A percentile compares a stretch with the other conserved stretches of the same genome.
Conservation (phyloP, 345 rosid species). For the Heritiera littoralis region DNA sequence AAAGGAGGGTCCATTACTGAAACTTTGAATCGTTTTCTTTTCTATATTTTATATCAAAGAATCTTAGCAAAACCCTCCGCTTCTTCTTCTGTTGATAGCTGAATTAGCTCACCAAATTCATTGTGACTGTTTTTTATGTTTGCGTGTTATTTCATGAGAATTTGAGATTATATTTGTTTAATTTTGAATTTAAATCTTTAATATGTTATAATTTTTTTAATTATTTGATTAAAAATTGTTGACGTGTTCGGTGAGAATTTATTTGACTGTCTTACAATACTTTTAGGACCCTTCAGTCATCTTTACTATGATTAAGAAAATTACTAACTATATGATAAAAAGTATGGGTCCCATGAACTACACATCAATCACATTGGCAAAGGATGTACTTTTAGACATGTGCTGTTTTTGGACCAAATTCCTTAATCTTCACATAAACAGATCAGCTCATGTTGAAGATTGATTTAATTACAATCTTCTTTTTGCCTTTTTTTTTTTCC, state of each 20-base stretch:
- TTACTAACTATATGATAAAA: neutral
- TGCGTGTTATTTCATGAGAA: neutral
- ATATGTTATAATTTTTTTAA: no score
- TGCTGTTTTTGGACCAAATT: neutral
- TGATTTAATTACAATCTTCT: constrained; percentile 2
- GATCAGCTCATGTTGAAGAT: neutral
- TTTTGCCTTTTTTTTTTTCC: neutral
- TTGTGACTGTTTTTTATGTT: neutral
- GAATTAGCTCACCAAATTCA: constrained; percentile 16
- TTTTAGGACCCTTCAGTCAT: neutral
- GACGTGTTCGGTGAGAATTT: no score
- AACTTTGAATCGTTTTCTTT: neutral
- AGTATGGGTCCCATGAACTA: neutral
- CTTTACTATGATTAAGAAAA: constrained; percentile 6
- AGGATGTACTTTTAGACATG: neutral
- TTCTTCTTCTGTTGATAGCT: neutral
- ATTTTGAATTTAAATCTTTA: no score
- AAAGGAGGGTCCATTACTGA: constrained; percentile 40
- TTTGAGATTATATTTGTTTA: no score
- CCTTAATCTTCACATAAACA: neutral
- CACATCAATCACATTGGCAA: constrained; percentile 21
- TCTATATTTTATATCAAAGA: neutral
- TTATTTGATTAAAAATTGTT: no score
- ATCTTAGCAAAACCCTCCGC: neutral
- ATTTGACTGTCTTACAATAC: neutral